Conservation (phyloP, 257 asterid genomes). For the Nicotiana undulata region DNA sequence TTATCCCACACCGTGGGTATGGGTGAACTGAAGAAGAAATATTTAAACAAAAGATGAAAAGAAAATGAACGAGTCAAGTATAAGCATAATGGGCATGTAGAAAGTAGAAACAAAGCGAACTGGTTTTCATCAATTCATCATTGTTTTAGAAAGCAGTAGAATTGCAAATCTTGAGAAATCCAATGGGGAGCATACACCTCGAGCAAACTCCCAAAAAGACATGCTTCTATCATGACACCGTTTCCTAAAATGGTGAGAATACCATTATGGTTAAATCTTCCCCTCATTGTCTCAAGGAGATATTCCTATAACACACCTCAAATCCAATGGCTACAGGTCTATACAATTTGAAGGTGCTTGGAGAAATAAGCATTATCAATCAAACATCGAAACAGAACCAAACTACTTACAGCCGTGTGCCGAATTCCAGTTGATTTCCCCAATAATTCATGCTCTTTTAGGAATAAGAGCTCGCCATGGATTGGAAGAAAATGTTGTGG, state of each 20-base stretch:
- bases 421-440: conserved; percentile 94
- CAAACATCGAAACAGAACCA: conserved; percentile 4
- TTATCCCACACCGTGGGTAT: no score
- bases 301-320: neutral
- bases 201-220: neutral
- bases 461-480: conserved; percentile 95
- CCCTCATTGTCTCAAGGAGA: neutral
- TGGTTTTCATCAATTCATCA: neutral
- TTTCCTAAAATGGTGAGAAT: neutral
- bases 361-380: neutral
- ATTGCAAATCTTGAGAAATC: neutral
- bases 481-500: conserved; percentile 98
- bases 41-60: neutral
- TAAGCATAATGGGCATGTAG: neutral
- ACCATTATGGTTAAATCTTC: neutral
- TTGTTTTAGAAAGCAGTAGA: neutral
- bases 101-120: neutral
- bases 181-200: neutral
- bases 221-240: neutral
- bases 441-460: conserved; percentile 93
- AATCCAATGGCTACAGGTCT: neutral
- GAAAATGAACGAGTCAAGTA: neutral
- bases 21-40: neutral
- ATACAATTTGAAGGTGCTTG: neutral
- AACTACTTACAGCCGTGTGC: conserved; percentile 73